Percentiles rank a stretch among this genome's conserved stretches.
These are phyloP conservation scores for Malus hybrid DNA, from an alignment of 331 rosid species.

Conservation along the genomic window DNA sequence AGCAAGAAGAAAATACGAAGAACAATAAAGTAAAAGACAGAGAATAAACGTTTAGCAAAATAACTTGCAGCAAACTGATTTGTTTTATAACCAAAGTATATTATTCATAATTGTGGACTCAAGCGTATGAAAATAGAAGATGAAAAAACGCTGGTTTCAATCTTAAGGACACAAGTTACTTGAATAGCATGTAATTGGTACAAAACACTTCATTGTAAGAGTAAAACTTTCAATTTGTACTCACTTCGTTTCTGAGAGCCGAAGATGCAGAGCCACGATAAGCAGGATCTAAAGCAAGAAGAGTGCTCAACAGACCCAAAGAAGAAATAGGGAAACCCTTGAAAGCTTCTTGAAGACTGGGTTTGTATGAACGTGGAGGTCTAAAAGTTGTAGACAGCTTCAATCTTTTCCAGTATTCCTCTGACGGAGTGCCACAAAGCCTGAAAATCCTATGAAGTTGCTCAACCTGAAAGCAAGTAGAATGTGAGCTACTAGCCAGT, in stretches of 20 bases:
- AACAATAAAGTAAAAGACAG: background rate
- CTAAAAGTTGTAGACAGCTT: constrained; percentile 49
- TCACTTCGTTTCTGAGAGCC: constrained; percentile 61
- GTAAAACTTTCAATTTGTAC: constrained; percentile 4
- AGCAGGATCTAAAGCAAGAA: constrained; percentile 74
- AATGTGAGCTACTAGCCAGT: constrained; percentile 5
- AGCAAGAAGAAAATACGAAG: background rate
- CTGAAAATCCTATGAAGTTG: constrained; percentile 77
- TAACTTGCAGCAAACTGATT: background rate
- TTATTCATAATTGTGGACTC: background rate
- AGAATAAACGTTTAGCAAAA: background rate
- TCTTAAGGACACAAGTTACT: background rate
- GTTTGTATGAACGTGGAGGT: constrained; percentile 59
- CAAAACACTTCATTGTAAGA: background rate
- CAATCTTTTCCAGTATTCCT: constrained; percentile 73
- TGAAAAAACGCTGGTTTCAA: background rate
- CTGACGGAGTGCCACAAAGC: constrained; percentile 89
- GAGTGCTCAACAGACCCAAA: constrained; percentile 55
- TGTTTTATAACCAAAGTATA: background rate
- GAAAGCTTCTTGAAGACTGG: constrained; percentile 56
- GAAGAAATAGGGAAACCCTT: constrained; percentile 64
- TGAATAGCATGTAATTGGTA: background rate
- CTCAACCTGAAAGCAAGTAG: constrained; percentile 60
- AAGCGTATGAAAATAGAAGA: background rate
- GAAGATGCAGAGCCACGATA: constrained; percentile 63